Evolutionary conservation across 2,329 filamentous ascomycete species (phyloP).

Genomic region (Atkinsonella hypoxylon): DNA sequence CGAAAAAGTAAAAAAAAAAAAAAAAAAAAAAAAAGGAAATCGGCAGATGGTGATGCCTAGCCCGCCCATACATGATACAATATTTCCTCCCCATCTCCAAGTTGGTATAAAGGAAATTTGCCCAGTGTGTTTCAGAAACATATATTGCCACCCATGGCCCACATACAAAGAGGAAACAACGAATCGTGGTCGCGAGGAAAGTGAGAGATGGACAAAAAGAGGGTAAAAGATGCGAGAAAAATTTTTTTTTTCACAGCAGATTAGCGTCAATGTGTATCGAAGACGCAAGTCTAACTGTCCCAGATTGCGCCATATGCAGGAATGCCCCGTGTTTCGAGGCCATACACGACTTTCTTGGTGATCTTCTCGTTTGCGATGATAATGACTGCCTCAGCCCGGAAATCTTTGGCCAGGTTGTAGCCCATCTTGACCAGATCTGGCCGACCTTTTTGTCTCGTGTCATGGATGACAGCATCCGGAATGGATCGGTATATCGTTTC

Average conservation of each 20-base stretch:
- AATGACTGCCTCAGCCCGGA: conserved; percentile 56
- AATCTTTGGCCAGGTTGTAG: conserved; percentile 42
- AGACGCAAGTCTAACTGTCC: conserved; percentile 32
- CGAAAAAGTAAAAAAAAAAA: background rate
- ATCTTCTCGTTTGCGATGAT: conserved; percentile 60
- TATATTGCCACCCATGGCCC: background rate
- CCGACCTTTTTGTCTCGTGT: conserved; percentile 48
- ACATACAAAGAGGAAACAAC: background rate
- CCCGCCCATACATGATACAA: background rate
- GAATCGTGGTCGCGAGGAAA: no score
- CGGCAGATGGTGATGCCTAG: background rate
- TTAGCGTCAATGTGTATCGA: background rate
- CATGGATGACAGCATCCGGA: conserved; percentile 52
- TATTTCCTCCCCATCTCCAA: background rate
- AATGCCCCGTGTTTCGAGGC: conserved; percentile 52
- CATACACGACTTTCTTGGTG: conserved; percentile 57
- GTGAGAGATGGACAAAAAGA: no score
- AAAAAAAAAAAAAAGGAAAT: background rate
- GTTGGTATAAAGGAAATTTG: background rate
- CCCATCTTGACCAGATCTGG: conserved; percentile 41
- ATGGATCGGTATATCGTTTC: conserved; percentile 45
- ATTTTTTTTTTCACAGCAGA: background rate
- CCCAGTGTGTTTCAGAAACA: background rate
- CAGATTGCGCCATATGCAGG: conserved; percentile 64
- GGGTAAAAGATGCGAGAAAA: background rate